Evolutionary conservation across 2,329 filamentous ascomycete species (phyloP).

Genomic region (Ploettnerulaceae sp.): DNA sequence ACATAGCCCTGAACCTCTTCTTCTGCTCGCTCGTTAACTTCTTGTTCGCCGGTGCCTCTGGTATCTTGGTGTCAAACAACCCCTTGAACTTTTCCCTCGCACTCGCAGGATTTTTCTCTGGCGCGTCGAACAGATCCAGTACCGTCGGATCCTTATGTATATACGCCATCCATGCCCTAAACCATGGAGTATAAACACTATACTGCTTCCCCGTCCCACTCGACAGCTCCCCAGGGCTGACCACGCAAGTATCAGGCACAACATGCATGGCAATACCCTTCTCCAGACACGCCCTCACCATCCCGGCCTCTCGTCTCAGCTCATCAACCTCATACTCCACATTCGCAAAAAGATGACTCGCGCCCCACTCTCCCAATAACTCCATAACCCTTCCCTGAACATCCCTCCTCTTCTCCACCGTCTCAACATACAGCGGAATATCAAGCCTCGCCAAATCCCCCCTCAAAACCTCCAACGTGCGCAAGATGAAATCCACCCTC

Average conservation of each 20-base stretch:
- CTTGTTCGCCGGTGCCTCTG: conserved; percentile 59
- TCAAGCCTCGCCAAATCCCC: conserved; percentile 63
- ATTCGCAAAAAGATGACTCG: conserved; percentile 73
- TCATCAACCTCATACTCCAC: conserved; percentile 93
- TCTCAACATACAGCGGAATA: conserved; percentile 75
- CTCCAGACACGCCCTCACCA: conserved; percentile 57
- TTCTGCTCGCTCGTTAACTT: conserved; percentile 53
- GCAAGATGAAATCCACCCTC: conserved; percentile 75
- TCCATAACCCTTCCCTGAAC: conserved; percentile 59
- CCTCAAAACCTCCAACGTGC: conserved; percentile 62
- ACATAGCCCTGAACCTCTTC: conserved; percentile 53
- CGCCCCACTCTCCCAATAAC: conserved; percentile 66
- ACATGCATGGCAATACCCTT: conserved; percentile 65
- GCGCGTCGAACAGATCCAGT: conserved; percentile 56
- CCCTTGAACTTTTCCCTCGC: conserved; percentile 42
- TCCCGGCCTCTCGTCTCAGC: conserved; percentile 65
- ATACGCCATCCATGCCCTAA: conserved; percentile 67
- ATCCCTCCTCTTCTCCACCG: conserved; percentile 58
- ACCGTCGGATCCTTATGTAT: conserved; percentile 65
- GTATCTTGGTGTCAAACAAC: conserved; percentile 58
- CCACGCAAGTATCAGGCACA: conserved; percentile 77
- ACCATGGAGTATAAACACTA: conserved; percentile 82
- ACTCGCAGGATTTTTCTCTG: conserved; percentile 47
- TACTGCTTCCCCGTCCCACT: conserved; percentile 73
- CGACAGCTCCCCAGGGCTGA: conserved; percentile 64